These are phyloP conservation scores for Cocos nucifera DNA, from an alignment of 176 grass and related monocot species.

Conservation along the genomic window DNA sequence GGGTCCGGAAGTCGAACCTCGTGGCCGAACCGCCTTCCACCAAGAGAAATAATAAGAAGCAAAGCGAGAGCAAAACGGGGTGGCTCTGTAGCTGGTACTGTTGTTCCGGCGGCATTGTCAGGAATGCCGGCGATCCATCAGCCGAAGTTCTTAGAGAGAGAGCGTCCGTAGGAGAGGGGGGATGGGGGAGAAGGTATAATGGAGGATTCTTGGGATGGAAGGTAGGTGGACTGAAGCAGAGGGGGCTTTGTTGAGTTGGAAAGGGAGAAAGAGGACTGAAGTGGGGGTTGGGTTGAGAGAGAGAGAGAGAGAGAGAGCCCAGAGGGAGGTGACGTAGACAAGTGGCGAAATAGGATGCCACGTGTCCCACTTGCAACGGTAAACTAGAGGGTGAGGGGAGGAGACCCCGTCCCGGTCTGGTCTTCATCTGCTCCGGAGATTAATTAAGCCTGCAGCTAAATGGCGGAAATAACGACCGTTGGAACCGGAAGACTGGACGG, in stretches of 20 bases:
- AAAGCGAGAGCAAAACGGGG: constrained; percentile 1
- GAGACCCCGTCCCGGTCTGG: neutral
- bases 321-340: constrained; percentile 6
- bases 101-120: constrained; percentile 19
- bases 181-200: neutral
- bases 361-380: constrained; percentile 33
- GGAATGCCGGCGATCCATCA: neutral
- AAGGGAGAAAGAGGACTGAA: neutral
- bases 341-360: constrained; percentile 10
- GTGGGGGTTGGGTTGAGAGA: neutral
- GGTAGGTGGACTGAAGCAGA: constrained; percentile 24
- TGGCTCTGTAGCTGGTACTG: no score
- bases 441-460: no score
- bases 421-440: no score
- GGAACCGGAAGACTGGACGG: no score
- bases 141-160: no score
- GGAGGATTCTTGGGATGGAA: constrained; percentile 11
- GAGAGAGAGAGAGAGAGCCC: neutral
- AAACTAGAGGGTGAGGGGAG: neutral
- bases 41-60: neutral
- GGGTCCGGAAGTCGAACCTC: constrained; percentile 68
- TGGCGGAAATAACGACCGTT: no score
- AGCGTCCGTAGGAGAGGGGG: neutral
- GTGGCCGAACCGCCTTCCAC: constrained; percentile 4
- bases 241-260: neutral